Percentiles rank a stretch among this genome's conserved stretches.
Evolutionary conservation across 495 filamentous ascomycete species (phyloP).

Genomic region (Pyrenula massariospora): DNA sequence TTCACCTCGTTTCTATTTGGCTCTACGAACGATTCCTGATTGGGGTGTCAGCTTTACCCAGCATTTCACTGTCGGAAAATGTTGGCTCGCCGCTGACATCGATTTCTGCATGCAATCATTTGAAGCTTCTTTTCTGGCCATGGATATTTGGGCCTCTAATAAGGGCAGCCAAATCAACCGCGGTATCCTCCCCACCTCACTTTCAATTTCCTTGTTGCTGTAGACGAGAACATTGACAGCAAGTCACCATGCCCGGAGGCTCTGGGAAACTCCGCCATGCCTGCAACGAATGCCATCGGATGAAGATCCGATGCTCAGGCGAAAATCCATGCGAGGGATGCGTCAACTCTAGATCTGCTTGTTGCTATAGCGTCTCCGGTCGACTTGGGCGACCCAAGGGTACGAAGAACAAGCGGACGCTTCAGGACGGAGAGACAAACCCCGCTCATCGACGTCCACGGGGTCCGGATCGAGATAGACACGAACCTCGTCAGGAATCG

Average conservation of each 20-base stretch:
- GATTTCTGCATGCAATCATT: too few species aligned
- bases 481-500: background rate
- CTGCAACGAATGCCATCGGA: slow-evolving; percentile 5
- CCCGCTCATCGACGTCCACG: background rate
- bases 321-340: slow-evolving; percentile 5
- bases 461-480: background rate
- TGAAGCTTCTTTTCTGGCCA: too few species aligned
- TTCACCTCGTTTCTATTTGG: too few species aligned
- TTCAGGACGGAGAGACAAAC: background rate
- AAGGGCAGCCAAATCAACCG: too few species aligned
- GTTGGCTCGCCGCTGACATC: too few species aligned
- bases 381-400: slow-evolving; percentile 4
- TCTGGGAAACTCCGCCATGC: slow-evolving; percentile 1
- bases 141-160: too few species aligned
- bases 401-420: slow-evolving; percentile 2
- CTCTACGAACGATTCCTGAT: too few species aligned
- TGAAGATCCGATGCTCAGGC: slow-evolving; percentile 5
- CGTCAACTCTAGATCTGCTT: slow-evolving; percentile 3
- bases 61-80: too few species aligned
- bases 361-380: slow-evolving; percentile 4
- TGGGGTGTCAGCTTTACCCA: too few species aligned
- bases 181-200: too few species aligned
- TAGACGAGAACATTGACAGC: too few species aligned
- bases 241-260: background rate
- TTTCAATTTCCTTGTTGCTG: too few species aligned